phyloP scores from a whole-genome alignment of 345 rosid species.

The Bruguiera sexangula region DNA sequence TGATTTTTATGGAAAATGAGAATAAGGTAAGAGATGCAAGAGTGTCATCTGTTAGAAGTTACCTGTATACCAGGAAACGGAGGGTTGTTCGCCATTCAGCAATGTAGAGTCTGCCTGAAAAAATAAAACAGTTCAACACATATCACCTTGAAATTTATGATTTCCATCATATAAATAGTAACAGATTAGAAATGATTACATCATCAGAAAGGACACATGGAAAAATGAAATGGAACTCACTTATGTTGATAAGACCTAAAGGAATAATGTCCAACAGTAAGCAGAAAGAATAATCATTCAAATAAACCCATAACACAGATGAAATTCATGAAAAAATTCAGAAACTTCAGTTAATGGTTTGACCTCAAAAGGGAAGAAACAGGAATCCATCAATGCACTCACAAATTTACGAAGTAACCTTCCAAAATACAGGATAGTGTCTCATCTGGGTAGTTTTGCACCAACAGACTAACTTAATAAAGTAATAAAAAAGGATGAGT shows the following conservation, averaged over 20 bases:
- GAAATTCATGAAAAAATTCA: background rate
- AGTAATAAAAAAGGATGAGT: background rate
- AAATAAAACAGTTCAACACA: conserved; percentile 21
- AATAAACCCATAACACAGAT: background rate
- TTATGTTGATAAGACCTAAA: background rate
- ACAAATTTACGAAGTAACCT: conserved; percentile 8
- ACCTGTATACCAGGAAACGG: conserved; percentile 74
- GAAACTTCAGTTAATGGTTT: conserved; percentile 5
- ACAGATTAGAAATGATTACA: background rate
- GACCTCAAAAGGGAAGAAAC: conserved; percentile 7
- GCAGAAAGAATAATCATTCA: background rate
- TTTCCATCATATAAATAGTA: conserved; percentile 9
- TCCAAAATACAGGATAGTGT: conserved; percentile 4
- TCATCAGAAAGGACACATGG: conserved; percentile 1
- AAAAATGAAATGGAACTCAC: background rate
- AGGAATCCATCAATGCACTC: background rate
- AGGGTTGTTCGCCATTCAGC: conserved; percentile 70
- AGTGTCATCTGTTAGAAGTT: background rate
- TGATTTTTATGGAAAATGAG: background rate
- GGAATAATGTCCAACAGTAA: background rate
- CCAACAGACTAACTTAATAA: background rate
- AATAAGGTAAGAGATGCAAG: background rate
- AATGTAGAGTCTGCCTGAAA: conserved; percentile 23
- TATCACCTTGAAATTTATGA: conserved; percentile 11
- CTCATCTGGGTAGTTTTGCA: conserved; percentile 1